phyloP scores from a whole-genome alignment of 108 stramenopile genomes.

The Pseudonitzschia multistriata region DNA sequence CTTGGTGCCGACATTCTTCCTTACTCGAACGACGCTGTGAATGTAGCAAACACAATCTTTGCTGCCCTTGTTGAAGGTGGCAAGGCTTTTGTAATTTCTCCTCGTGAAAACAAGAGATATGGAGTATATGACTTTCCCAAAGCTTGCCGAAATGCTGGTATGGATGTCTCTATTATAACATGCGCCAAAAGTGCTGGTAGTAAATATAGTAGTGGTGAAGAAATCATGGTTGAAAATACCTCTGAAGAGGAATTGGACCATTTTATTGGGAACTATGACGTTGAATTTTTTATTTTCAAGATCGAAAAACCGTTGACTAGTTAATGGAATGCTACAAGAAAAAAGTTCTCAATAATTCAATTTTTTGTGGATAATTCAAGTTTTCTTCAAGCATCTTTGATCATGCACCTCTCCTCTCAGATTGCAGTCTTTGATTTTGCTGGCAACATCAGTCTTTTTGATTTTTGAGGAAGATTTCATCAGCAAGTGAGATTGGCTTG shows the following conservation, averaged over 20 bases:
- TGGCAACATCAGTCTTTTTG: too few relatives aligned
- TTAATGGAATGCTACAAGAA: too few relatives aligned
- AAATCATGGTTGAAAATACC: background rate
- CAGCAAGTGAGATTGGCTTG: too few relatives aligned
- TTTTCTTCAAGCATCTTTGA: background rate
- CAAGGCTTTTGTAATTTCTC: background rate
- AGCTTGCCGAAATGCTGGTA: slow-evolving; percentile 5
- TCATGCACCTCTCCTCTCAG: too few relatives aligned
- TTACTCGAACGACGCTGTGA: slow-evolving; percentile 13
- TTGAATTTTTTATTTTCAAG: background rate
- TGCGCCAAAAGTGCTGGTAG: background rate
- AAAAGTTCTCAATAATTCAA: background rate
- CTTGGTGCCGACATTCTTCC: slow-evolving; percentile 13
- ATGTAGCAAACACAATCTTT: slow-evolving; percentile 14
- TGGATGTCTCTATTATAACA: slow-evolving; percentile 1
- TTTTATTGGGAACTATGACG: background rate
- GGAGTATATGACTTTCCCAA: slow-evolving; percentile 9
- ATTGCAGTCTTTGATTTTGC: too few relatives aligned
- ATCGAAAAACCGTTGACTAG: background rate
- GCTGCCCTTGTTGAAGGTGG: slow-evolving; percentile 11
- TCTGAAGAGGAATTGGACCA: background rate
- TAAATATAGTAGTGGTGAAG: background rate
- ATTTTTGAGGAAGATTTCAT: too few relatives aligned
- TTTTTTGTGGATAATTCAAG: background rate
- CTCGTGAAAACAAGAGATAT: slow-evolving; percentile 6